These are phyloP conservation scores for Cadophora sp. DNA, from an alignment of 2,329 filamentous ascomycete genomes.

Conservation along the genomic window DNA sequence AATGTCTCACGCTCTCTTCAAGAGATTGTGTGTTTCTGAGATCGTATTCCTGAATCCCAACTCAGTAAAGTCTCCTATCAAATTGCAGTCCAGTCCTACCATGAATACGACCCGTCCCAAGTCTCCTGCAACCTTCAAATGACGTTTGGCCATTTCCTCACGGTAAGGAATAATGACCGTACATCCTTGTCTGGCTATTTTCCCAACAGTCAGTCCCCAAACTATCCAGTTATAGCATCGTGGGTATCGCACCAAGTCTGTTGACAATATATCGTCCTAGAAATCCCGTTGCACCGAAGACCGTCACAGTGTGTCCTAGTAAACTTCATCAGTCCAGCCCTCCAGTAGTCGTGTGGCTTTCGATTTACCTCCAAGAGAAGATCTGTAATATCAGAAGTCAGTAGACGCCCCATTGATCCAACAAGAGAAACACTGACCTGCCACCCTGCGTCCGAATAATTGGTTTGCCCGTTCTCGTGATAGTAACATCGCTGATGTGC, in stretches of 20 bases:
- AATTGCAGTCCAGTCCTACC: slow-evolving; percentile 50
- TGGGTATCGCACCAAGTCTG: slow-evolving; percentile 70
- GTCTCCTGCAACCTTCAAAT: slow-evolving; percentile 95
- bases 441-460: slow-evolving; percentile 89
- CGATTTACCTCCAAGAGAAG: slow-evolving; percentile 80
- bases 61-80: slow-evolving; percentile 2
- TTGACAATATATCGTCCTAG: slow-evolving; percentile 98
- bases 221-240: slow-evolving; percentile 20
- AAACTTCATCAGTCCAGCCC: slow-evolving; percentile 35
- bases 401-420: slow-evolving; percentile 34
- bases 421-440: slow-evolving; percentile 65
- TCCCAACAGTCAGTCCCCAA: slow-evolving; percentile 37
- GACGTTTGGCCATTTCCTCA: slow-evolving; percentile 97
- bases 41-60: slow-evolving; percentile 78
- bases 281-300: slow-evolving; percentile 97
- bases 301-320: slow-evolving; percentile 90
- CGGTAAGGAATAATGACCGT: slow-evolving; percentile 92
- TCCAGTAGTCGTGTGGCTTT: slow-evolving; percentile 19
- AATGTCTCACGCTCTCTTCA: slow-evolving; percentile 95
- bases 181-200: slow-evolving; percentile 85
- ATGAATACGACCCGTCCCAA: slow-evolving; percentile 88
- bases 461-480: slow-evolving; percentile 95
- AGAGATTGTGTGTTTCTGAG: slow-evolving; percentile 93
- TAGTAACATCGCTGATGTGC: slow-evolving; percentile 80
- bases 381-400: slow-evolving; percentile 58